Conservation (phyloP, 371 early-diverging fungal genomes). For the Gilbertella persicaria region DNA sequence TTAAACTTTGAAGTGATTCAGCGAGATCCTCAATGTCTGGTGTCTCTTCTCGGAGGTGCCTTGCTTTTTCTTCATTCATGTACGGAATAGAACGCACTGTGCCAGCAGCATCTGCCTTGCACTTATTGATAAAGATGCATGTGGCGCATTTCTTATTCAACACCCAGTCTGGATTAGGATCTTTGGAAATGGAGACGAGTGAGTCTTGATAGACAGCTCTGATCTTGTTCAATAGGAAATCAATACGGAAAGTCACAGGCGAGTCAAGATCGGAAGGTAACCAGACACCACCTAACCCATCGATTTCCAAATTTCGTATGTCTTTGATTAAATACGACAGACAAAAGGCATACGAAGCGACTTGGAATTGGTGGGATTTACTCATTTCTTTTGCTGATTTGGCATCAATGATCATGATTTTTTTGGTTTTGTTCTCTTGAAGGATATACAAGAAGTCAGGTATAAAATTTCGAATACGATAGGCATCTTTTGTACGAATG, state of each 20-base stretch:
- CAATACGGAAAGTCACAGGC: conserved; percentile 44
- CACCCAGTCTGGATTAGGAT: conserved; percentile 39
- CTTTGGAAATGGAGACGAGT: conserved; percentile 32
- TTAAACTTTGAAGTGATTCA: not conserved
- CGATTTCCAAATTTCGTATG: conserved; percentile 44
- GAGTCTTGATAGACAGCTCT: conserved; percentile 41
- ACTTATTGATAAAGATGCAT: conserved; percentile 41
- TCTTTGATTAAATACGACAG: conserved; percentile 41
- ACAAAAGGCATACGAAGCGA: conserved; percentile 51
- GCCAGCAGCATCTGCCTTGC: conserved; percentile 39
- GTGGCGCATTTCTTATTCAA: conserved; percentile 43
- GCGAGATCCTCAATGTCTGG: conserved; percentile 50
- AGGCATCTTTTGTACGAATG: conserved; percentile 21
- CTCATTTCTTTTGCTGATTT: conserved; percentile 48
- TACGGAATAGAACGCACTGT: conserved; percentile 36
- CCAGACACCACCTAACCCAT: conserved; percentile 50
- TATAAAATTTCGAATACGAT: conserved; percentile 42
- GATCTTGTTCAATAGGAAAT: conserved; percentile 43
- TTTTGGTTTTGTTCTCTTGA: conserved; percentile 30
- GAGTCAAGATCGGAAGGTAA: conserved; percentile 30
- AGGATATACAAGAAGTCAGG: conserved; percentile 54
- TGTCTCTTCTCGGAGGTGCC: conserved; percentile 18
- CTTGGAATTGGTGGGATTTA: conserved; percentile 58
- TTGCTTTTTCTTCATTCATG: conserved; percentile 31
- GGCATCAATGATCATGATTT: conserved; percentile 53